Conservation (phyloP, 768 basidiomycete genomes). For the Auriscalpium microsporum region DNA sequence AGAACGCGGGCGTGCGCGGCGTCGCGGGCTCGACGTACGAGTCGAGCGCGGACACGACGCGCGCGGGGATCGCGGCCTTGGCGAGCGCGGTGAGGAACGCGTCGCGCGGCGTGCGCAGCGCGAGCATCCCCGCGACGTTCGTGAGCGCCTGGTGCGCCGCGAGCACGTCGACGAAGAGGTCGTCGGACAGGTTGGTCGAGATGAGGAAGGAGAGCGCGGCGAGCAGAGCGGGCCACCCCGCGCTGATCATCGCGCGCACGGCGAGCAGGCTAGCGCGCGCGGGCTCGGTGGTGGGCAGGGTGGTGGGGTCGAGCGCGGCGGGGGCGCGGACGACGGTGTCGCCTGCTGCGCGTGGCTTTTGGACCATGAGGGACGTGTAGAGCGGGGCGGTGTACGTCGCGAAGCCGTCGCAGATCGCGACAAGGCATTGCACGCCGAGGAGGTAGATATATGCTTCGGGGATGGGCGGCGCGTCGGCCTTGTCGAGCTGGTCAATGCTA, state of each 20-base stretch:
- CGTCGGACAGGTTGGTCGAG: slow-evolving; percentile 84
- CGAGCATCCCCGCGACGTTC: slow-evolving; percentile 84
- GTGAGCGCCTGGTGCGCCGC: slow-evolving; percentile 77
- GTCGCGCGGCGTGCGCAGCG: slow-evolving; percentile 78
- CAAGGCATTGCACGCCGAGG: slow-evolving; percentile 80
- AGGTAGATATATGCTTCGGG: slow-evolving; percentile 94
- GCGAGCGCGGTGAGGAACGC: slow-evolving; percentile 86
- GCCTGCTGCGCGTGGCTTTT: slow-evolving; percentile 51
- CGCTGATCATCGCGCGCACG: slow-evolving; percentile 72
- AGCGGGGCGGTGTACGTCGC: slow-evolving; percentile 64
- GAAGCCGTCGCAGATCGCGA: slow-evolving; percentile 81
- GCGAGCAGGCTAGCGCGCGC: slow-evolving; percentile 50
- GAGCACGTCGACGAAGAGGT: slow-evolving; percentile 83
- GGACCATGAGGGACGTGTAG: slow-evolving; percentile 64
- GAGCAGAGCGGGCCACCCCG: slow-evolving; percentile 87
- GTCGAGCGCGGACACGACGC: slow-evolving; percentile 82
- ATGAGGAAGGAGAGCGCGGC: slow-evolving; percentile 87
- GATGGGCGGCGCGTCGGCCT: slow-evolving; percentile 88
- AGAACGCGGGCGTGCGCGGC: slow-evolving; percentile 50
- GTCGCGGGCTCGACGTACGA: slow-evolving; percentile 45
- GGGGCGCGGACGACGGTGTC: slow-evolving; percentile 64
- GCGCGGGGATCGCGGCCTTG: slow-evolving; percentile 87
- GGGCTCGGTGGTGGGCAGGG: slow-evolving; percentile 45
- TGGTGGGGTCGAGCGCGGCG: slow-evolving; percentile 55
- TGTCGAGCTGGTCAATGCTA: slow-evolving; percentile 97